Evolutionary conservation across 2,329 filamentous ascomycete species (phyloP), one percentile per base, ranked within the genome.

Genomic region (Colletotrichum sojae): DNA sequence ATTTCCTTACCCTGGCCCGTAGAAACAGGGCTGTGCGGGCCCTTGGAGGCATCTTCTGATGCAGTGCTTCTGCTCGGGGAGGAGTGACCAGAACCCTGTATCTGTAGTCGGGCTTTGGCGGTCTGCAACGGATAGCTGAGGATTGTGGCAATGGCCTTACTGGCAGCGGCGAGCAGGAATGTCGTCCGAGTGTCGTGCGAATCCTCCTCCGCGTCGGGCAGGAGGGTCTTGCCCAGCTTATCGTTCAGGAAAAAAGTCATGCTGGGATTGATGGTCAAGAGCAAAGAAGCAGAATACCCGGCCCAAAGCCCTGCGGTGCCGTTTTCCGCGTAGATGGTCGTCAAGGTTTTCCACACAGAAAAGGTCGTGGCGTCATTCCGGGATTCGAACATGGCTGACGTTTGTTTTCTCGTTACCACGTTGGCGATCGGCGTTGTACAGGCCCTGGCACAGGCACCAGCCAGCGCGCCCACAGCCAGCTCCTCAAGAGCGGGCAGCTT

Each of bases 191-290:
- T 58, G 10, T 27, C 63, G 25, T 58, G 48, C 39, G 64, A 58
- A 1, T 63, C 78, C 70, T 76, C 82, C 73, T 83, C 85, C 1
- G 84, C 81, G 8, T 86, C 46, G 77, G 83, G 63, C 1, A 94
- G 83, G 3, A 92, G 77, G 1, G 84, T 76, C 60, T 88, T 85
- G 72, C 91, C 90, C 20, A 96, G 82, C 8, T 91, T 81, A 73
- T 94, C 91, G 75, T 97, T 93, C 36, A 97, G 83, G 73, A 95
- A 90, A 77, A 97, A 95, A 0, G 95, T 97, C 71, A 97, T 87
- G 72, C 92, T 91, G 1, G 95, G 94, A 75, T 97, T 97, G 31
- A 97, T 84, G 1, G 94, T 95, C 58, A 97, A 82, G 46, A 97
- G 85, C 67, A 97, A 79, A 22, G 88, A 91, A 2, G 94, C 94